phyloP scores from a whole-genome alignment of 2,329 filamentous ascomycete species.

The Xylariaceae sp. region DNA sequence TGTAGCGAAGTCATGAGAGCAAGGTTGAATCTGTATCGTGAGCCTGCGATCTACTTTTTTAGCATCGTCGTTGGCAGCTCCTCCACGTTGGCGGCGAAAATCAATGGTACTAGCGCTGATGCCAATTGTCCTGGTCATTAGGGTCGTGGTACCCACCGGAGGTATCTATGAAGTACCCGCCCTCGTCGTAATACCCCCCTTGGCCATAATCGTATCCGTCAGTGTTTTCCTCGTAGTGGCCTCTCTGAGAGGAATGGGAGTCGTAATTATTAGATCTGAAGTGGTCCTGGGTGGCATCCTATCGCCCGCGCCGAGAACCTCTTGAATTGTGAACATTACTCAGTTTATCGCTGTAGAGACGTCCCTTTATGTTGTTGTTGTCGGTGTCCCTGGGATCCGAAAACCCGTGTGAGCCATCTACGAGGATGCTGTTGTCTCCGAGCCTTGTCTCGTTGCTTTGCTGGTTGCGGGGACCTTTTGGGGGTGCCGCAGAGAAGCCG shows the following conservation, averaged over 20 bases:
- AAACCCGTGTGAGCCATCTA: conserved; percentile 54
- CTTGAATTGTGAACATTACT: conserved; percentile 22
- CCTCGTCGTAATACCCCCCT: not conserved
- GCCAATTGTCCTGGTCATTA: too few species aligned
- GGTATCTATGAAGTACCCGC: not conserved
- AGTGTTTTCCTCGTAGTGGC: too few species aligned
- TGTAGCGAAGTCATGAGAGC: too few species aligned
- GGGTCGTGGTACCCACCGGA: too few species aligned
- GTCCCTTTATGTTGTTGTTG: conserved; percentile 26
- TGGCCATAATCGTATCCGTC: not conserved
- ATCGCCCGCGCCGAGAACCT: conserved; percentile 22
- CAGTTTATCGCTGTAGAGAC: conserved; percentile 52
- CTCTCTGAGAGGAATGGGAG: too few species aligned
- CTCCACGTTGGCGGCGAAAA: too few species aligned
- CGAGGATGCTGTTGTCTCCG: conserved; percentile 36
- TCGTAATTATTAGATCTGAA: not conserved
- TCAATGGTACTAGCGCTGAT: too few species aligned
- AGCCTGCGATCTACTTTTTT: too few species aligned
- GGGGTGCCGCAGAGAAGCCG: conserved; percentile 28
- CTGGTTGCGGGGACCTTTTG: conserved; percentile 31
- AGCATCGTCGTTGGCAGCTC: too few species aligned
- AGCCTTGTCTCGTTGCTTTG: conserved; percentile 29
- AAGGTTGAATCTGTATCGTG: too few species aligned
- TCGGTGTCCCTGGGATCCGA: conserved; percentile 44
- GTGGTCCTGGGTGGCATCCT: conserved; percentile 8